Conservation (phyloP, 2,329 filamentous ascomycete species). For the Aciculosporium take region DNA sequence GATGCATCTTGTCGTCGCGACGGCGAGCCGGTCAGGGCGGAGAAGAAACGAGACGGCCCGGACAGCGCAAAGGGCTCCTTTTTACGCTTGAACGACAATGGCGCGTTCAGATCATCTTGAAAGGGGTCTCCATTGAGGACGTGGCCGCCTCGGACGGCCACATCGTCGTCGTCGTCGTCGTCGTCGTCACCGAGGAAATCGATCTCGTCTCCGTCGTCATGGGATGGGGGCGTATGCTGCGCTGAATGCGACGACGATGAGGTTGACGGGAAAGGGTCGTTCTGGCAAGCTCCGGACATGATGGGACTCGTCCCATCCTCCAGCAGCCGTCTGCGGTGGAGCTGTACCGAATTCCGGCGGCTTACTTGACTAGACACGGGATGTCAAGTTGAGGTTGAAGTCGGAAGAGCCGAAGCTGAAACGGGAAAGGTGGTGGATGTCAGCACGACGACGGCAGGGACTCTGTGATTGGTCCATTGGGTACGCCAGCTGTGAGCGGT, state of each 20-base stretch:
- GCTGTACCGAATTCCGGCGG: neutral
- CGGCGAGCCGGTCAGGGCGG: constrained; percentile 27
- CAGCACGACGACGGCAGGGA: too few species aligned
- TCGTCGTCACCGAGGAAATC: constrained; percentile 21
- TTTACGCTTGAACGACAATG: constrained; percentile 59
- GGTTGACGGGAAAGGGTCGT: constrained; percentile 21
- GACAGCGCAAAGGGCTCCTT: constrained; percentile 37
- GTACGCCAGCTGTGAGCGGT: too few species aligned
- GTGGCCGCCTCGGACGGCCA: constrained; percentile 13
- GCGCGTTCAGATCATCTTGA: constrained; percentile 31
- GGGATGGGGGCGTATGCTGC: constrained; percentile 12
- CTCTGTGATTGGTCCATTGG: too few species aligned
- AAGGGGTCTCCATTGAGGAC: constrained; percentile 38
- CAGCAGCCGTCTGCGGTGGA: neutral
- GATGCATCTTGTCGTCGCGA: neutral
- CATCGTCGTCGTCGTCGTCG: constrained; percentile 20
- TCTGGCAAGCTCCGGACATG: constrained; percentile 25
- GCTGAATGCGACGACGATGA: constrained; percentile 20
- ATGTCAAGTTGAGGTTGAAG: too few species aligned
- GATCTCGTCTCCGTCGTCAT: constrained; percentile 32
- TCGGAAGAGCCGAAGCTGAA: too few species aligned
- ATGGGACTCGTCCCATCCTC: constrained; percentile 25
- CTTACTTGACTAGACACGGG: too few species aligned
- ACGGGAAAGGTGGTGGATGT: too few species aligned
- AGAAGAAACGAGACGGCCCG: constrained; percentile 32